phyloP scores from a whole-genome alignment of 345 rosid genomes.

The Populus alba region DNA sequence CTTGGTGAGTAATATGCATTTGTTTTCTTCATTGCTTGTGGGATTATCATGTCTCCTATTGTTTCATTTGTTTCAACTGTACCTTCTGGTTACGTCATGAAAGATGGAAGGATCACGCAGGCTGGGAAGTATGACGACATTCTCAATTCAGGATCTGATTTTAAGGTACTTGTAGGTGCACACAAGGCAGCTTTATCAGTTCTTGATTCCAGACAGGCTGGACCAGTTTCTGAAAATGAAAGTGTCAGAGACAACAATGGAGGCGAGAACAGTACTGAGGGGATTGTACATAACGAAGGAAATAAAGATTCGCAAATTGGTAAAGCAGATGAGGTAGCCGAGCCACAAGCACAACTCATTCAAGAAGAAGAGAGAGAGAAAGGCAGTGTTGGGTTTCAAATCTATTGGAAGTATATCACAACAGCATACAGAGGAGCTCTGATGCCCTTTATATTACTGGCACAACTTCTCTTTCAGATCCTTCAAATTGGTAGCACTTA shows the following conservation, averaged over 20 bases:
- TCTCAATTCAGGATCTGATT: conserved; percentile 56
- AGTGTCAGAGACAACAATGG: conserved; percentile 11
- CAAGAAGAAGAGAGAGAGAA: conserved; percentile 81
- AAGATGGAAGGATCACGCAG: conserved; percentile 70
- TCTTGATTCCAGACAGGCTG: conserved; percentile 42
- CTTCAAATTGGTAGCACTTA: conserved; percentile 70
- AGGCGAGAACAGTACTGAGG: no score
- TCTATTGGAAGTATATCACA: conserved; percentile 60
- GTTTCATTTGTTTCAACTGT: not conserved
- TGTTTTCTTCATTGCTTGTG: not conserved
- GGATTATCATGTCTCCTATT: not conserved
- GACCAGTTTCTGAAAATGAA: conserved; percentile 26
- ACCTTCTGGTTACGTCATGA: conserved; percentile 57
- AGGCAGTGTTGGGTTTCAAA: conserved; percentile 56
- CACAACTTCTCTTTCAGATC: conserved; percentile 50
- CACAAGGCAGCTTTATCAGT: conserved; percentile 54
- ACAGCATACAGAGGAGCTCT: conserved; percentile 65
- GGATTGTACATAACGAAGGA: conserved; percentile 19
- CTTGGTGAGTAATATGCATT: conserved; percentile 40
- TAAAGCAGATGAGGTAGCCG: conserved; percentile 33
- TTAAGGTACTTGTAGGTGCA: conserved; percentile 68
- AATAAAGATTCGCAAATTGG: conserved; percentile 28
- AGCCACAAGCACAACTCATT: conserved; percentile 35
- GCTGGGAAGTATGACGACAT: conserved; percentile 69
- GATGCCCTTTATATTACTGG: conserved; percentile 56